Base-by-base conservation (phyloP, 768 basidiomycete species). In the Filobasidium wieringae region DNA sequence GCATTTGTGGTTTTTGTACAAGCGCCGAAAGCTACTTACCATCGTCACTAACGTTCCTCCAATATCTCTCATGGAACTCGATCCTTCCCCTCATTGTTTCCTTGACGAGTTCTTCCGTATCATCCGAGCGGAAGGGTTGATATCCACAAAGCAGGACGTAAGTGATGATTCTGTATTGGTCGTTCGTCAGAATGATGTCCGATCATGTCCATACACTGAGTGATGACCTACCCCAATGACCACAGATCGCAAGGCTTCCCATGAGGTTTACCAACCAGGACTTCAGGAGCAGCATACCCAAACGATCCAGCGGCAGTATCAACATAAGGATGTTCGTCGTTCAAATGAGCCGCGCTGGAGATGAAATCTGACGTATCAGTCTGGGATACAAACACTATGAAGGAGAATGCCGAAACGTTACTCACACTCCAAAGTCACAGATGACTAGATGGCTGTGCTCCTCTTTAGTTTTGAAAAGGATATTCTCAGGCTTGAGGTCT, bases 401-500 rank as follows among this genome's bases (percentile, higher is more conserved):
- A 2, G 19, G 22, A 47, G 5, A 7, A 17, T 9, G 31, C 51
- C 12, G 24, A 53, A 19, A 26, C 17, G n/a, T 17, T 29, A 75
- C 84, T 17, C 64, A 89, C 88, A 99, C 96, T 63, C 95, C 95
- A 68, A 99, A 99, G 74, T 97, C 95, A 6, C 83, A 92, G 40
- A 97, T 90, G 57, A 99, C 92, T 51, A 97, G 80, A 62, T 86
- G 86, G n/a, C 87, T 88, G 17, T 85, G 78, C 9, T 78, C 69
- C 2, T 82, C 85, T 63, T 78, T 82, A 4, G 86, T 88, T 37
- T 87, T 82, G 70, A 89, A 96, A 3, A 99, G 78, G 59, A 99
- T 92, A 70, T 97, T 97, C 74, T 99, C 95, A 0, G 95, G 95
- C 72, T 96, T 97, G 61, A 99, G 80, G 69, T 99, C 93, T 3